A percentile compares a stretch with the other conserved stretches of the same genome.
Conservation (phyloP, 1,284 basidiomycete genomes). For the Austropuccinia psidii region DNA sequence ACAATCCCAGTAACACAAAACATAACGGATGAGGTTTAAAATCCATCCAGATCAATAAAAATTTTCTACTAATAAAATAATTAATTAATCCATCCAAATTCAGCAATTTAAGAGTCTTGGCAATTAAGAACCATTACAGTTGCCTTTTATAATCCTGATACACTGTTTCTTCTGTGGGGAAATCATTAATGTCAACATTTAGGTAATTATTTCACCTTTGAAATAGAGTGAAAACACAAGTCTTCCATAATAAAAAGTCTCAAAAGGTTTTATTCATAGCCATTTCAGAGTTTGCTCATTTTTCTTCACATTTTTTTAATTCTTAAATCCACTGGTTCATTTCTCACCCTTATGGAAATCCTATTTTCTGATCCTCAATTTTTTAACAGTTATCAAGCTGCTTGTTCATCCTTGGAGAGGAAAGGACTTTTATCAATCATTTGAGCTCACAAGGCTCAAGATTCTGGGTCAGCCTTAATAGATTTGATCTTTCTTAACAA, state of each 20-base stretch:
- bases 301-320: conserved; percentile 73
- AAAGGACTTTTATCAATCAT: conserved; percentile 93
- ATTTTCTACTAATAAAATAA: no score
- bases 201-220: conserved; percentile 96
- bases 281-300: conserved; percentile 91
- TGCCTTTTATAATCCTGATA: no score
- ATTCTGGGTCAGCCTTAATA: conserved; percentile 63
- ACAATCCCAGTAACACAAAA: no score
- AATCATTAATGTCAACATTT: conserved; percentile 97
- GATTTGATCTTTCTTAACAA: no score
- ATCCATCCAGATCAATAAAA: no score
- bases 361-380: not conserved
- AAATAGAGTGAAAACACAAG: conserved; percentile 90
- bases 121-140: no score
- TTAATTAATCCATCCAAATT: no score
- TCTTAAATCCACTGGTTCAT: not conserved
- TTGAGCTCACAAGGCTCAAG: conserved; percentile 87
- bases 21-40: no score
- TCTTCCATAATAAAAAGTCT: conserved; percentile 78
- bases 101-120: no score
- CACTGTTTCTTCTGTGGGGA: conserved; percentile 80
- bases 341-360: not conserved
- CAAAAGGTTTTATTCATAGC: conserved; percentile 80
- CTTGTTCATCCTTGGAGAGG: conserved; percentile 84
- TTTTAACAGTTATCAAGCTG: conserved; percentile 69